A percentile compares a stretch with the other conserved stretches of the same genome.
phyloP scores from a whole-genome alignment of 768 basidiomycete species.

The Naganishia antarctica region DNA sequence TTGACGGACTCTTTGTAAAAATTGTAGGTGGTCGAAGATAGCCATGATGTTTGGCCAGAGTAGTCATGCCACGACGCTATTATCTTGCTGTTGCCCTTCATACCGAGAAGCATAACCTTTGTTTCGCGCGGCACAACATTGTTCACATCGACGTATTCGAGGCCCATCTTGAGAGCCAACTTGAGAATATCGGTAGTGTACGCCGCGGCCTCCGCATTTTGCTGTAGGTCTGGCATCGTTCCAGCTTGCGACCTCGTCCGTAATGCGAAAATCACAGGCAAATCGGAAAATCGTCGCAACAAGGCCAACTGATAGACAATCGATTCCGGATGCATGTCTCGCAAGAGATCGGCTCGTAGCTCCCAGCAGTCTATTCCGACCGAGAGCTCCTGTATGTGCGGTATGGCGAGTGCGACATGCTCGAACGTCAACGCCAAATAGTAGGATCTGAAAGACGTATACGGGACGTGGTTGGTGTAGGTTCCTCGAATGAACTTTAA shows the following conservation, averaged over 20 bases:
- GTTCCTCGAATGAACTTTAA: conserved; percentile 27
- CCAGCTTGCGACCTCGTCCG: conserved; percentile 88
- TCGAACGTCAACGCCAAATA: conserved; percentile 25
- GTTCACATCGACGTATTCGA: conserved; percentile 91
- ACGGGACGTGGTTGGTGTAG: conserved; percentile 28
- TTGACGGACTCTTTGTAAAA: conserved; percentile 34
- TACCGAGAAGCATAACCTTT: conserved; percentile 58
- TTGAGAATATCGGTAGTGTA: conserved; percentile 64
- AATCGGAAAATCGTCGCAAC: conserved; percentile 66
- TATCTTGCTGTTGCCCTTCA: conserved; percentile 70
- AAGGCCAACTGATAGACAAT: conserved; percentile 62
- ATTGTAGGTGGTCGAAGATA: conserved; percentile 7
- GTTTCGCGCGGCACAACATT: conserved; percentile 63
- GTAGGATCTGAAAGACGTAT: conserved; percentile 21
- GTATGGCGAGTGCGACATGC: conserved; percentile 26
- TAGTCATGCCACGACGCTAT: conserved; percentile 95
- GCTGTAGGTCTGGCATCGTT: conserved; percentile 72
- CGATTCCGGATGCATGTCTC: conserved; percentile 5
- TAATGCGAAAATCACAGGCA: conserved; percentile 90
- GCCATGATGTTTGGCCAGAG: conserved; percentile 55
- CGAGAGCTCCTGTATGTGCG: conserved; percentile 25
- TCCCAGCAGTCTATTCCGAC: conserved; percentile 31
- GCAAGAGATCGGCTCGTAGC: conserved; percentile 22
- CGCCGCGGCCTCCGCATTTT: conserved; percentile 66
- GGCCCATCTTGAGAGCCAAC: conserved; percentile 55